A percentile compares a stretch with the other conserved stretches of the same genome.
Evolutionary conservation across 1,284 basidiomycete species (phyloP).

Genomic region (Neonothopanus nambi): DNA sequence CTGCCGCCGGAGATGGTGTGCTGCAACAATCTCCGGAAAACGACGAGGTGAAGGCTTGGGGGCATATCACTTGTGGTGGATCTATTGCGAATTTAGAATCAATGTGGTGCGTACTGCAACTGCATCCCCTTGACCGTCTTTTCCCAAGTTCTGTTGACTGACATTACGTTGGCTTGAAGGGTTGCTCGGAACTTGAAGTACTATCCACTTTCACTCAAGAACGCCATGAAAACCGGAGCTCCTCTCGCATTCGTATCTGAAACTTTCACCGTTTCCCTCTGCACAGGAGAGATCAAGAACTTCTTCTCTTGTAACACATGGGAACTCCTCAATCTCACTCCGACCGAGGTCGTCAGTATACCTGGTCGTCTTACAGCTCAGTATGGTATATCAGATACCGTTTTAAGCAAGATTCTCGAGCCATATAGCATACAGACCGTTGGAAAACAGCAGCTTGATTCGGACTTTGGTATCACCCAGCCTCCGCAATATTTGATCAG

Average conservation of each 20-base stretch:
- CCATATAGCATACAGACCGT: slow-evolving; percentile 37
- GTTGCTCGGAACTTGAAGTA: slow-evolving; percentile 39
- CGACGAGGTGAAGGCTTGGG: slow-evolving; percentile 34
- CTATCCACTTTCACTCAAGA: slow-evolving; percentile 36
- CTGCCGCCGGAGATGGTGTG: too few relatives aligned
- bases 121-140: background rate
- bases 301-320: slow-evolving; percentile 23
- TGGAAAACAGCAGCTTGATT: slow-evolving; percentile 25
- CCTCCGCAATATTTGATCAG: slow-evolving; percentile 29
- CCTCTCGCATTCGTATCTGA: slow-evolving; percentile 29
- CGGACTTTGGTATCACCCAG: background rate
- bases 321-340: slow-evolving; percentile 34
- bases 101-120: slow-evolving; percentile 29
- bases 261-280: slow-evolving; percentile 29
- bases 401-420: slow-evolving; percentile 25
- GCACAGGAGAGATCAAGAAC: slow-evolving; percentile 23
- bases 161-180: background rate
- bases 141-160: too few relatives aligned
- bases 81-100: slow-evolving; percentile 49
- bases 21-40: slow-evolving; percentile 15
- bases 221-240: slow-evolving; percentile 31
- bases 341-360: slow-evolving; percentile 28
- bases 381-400: slow-evolving; percentile 29
- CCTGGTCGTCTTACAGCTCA: slow-evolving; percentile 26
- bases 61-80: slow-evolving; percentile 46